Conservation (phyloP, 73 alveolate genomes). For the Paramecium pentaurelia region DNA sequence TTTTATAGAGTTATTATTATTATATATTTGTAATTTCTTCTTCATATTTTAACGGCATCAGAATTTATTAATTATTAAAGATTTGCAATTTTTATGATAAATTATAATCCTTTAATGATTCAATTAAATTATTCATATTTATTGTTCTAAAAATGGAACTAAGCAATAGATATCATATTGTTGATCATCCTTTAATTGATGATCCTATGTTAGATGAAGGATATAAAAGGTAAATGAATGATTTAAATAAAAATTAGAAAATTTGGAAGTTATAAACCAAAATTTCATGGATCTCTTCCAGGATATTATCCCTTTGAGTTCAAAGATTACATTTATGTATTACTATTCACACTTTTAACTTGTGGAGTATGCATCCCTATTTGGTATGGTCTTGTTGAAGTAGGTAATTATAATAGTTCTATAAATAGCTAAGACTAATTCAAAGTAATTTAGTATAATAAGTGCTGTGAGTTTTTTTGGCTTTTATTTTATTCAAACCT, state of each 20-base stretch:
- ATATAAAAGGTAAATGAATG: background rate
- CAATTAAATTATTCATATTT: background rate
- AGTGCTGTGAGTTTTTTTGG: slow-evolving; percentile 17
- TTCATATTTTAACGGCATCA: background rate
- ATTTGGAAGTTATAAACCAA: slow-evolving; percentile 14
- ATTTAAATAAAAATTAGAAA: background rate
- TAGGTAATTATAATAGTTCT: background rate
- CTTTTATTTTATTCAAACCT: background rate
- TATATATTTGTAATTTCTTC: background rate
- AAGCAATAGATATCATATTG: background rate
- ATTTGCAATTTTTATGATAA: background rate
- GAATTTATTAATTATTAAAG: background rate
- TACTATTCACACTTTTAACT: background rate
- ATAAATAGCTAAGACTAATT: background rate
- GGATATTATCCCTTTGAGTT: slow-evolving; percentile 22
- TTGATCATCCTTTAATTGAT: background rate
- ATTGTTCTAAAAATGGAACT: background rate
- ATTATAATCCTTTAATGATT: background rate
- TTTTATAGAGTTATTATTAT: background rate
- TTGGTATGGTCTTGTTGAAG: slow-evolving; percentile 13
- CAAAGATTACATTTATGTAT: background rate
- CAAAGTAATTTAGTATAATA: background rate
- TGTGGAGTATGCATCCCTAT: background rate
- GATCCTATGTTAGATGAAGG: slow-evolving; percentile 49
- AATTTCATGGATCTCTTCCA: slow-evolving; percentile 10